Conservation (phyloP, 768 basidiomycete genomes). For the Rhizopogon vinicolor region DNA sequence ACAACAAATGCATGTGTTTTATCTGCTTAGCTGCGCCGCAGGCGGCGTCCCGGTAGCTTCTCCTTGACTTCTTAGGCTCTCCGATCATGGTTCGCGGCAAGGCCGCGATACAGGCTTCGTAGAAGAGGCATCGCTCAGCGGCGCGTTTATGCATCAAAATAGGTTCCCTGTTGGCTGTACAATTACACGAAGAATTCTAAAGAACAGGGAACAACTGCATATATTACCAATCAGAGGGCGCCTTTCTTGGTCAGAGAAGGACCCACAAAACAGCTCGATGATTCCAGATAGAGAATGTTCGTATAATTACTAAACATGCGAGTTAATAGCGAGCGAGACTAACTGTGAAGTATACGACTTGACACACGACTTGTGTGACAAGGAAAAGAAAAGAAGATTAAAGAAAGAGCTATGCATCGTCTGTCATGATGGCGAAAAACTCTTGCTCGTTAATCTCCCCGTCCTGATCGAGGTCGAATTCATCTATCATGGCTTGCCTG, state of each 20-base stretch:
- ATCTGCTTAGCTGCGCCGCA: not conserved
- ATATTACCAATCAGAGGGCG: conserved; percentile 7
- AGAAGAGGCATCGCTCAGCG: not conserved
- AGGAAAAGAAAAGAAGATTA: not conserved
- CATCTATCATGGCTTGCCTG: conserved; percentile 99
- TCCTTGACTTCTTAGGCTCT: not conserved
- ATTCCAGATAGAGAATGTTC: conserved; percentile 14
- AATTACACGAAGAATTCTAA: conserved; percentile 12
- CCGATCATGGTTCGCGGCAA: not conserved
- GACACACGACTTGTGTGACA: not conserved
- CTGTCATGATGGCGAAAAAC: conserved; percentile 96
- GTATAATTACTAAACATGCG: conserved; percentile 10
- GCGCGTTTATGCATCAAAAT: not conserved
- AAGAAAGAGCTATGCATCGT: conserved; percentile 55
- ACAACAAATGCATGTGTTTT: conserved; percentile 1
- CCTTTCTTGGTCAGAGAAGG: conserved; percentile 15
- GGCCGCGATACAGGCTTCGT: not conserved
- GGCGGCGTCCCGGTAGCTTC: not conserved
- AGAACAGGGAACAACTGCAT: conserved; percentile 15
- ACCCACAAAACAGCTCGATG: conserved; percentile 12
- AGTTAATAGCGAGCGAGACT: conserved; percentile 10
- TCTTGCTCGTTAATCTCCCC: conserved; percentile 97
- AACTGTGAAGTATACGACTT: not conserved
- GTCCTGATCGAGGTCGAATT: conserved; percentile 98
- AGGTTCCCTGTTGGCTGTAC: conserved; percentile 5